Evolutionary conservation across 2,329 filamentous ascomycete species (phyloP), one percentile per base, ranked within the genome.

Genomic region (Phoma sp.): DNA sequence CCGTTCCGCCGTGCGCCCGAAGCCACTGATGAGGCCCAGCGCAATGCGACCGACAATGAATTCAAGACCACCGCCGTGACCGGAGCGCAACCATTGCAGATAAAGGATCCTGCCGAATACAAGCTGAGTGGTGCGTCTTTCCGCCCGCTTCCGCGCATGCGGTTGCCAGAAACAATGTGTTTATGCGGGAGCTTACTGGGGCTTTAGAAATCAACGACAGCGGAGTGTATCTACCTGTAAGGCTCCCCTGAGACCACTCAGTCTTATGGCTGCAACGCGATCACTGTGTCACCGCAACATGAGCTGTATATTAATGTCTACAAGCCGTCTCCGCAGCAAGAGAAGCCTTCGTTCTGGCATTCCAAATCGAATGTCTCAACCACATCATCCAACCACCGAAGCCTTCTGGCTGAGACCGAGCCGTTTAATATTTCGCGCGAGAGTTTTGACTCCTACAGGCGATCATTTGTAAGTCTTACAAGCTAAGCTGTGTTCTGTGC

Each of bases 371-470:
- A 74, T 52, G 64, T 68, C 47, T 85, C 79, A 22, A 80, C 78
- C 22, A 78, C 78, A 55, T 80, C 83, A 35, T 81, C 80, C 27
- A 83, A 84, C 60, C 83, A 86, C 70, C 79, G 84, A 52, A 86
- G 83, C 70, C 85, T 89, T 65, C 80, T 90, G 55, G 86, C 87
- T 66, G 91, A 96, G 58, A 93, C 92, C 65, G 93, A 98, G 72
- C 92, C 89, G 11, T 98, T 98, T 73, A 91, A 89, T 60, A 98
- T 98, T 73, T 96, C 93, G 33, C 86, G 93, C 68, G 95, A 98
- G 78, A 97, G 93, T 2, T 98, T 98, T 70, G 95, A 98, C 74
- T 96, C 93, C 3, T 98, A 98, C 77, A 84, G 95, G 60, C 87
- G 95, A 68, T 97, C 93, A 60, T 98, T 98, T 79, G 93, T 96